A percentile compares a stretch with the other conserved stretches of the same genome.
Conservation (phyloP, 2,329 filamentous ascomycete genomes). For the Botrytis paeoniae region DNA sequence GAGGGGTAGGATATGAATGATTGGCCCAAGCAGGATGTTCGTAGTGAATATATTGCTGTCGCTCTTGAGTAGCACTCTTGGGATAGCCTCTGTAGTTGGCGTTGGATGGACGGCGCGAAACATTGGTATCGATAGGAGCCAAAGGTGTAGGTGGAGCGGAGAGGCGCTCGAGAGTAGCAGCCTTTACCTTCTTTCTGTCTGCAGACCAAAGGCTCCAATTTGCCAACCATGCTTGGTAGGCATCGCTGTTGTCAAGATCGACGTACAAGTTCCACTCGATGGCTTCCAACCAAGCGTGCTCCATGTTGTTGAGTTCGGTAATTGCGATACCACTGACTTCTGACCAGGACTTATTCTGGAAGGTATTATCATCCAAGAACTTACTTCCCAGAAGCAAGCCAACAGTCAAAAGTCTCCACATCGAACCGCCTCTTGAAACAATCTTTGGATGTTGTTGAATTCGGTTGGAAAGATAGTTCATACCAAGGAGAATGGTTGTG, state of each 20-base stretch:
- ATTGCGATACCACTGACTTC: constrained; percentile 72
- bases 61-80: constrained; percentile 41
- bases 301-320: constrained; percentile 63
- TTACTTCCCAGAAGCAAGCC: constrained; percentile 70
- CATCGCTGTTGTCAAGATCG: constrained; percentile 59
- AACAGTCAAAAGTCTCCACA: constrained; percentile 68
- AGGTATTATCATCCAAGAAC: constrained; percentile 75
- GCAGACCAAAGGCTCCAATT: constrained; percentile 63
- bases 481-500: constrained; percentile 67
- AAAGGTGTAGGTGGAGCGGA: constrained; percentile 36
- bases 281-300: constrained; percentile 65
- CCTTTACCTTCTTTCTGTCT: constrained; percentile 42
- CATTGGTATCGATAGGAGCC: constrained; percentile 57
- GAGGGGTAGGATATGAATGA: constrained; percentile 35
- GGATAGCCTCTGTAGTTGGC: constrained; percentile 48
- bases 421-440: constrained; percentile 50
- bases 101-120: constrained; percentile 45
- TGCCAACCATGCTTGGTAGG: constrained; percentile 61
- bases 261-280: constrained; percentile 69
- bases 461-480: constrained; percentile 65
- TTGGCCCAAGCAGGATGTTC: constrained; percentile 37
- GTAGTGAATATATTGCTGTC: constrained; percentile 34
- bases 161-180: constrained; percentile 41
- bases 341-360: constrained; percentile 75
- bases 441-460: constrained; percentile 53